A percentile compares a stretch with the other conserved stretches of the same genome.
Conservation (phyloP, 2,329 filamentous ascomycete species). For the Aplosporella prunicola region DNA sequence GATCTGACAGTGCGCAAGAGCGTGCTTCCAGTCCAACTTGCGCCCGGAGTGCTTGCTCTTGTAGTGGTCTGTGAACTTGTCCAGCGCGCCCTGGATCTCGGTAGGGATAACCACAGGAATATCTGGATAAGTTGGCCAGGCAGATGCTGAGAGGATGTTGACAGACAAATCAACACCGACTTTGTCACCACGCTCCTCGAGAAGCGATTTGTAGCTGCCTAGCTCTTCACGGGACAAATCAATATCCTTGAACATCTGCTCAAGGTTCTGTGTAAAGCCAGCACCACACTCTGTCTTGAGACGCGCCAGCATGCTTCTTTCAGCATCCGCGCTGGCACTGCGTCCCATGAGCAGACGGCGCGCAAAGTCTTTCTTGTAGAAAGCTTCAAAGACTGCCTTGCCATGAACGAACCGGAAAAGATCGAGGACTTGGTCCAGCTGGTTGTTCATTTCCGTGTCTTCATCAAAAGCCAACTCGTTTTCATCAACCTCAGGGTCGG, state of each 20-base stretch:
- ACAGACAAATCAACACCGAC: constrained; percentile 65
- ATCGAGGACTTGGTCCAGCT: constrained; percentile 86
- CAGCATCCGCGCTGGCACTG: constrained; percentile 88
- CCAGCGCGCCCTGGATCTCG: constrained; percentile 65
- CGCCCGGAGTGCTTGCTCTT: constrained; percentile 81
- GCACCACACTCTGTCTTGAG: constrained; percentile 83
- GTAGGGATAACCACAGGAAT: constrained; percentile 63
- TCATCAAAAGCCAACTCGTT: constrained; percentile 67
- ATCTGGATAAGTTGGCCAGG: constrained; percentile 89
- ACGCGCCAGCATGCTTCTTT: constrained; percentile 88
- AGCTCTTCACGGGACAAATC: constrained; percentile 90
- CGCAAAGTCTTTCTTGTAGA: constrained; percentile 97
- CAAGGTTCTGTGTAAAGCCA: constrained; percentile 90
- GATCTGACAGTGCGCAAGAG: constrained; percentile 81
- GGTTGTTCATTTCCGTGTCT: constrained; percentile 81
- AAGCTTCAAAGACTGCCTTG: constrained; percentile 96
- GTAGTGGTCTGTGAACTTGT: constrained; percentile 78
- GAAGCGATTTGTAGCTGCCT: constrained; percentile 68
- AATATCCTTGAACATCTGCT: constrained; percentile 99
- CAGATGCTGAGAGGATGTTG: constrained; percentile 79
- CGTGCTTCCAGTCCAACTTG: constrained; percentile 83
- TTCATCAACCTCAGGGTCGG: constrained; percentile 50
- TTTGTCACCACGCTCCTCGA: constrained; percentile 50
- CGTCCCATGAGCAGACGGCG: constrained; percentile 81
- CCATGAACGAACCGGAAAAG: constrained; percentile 95